Evolutionary conservation across 78 protist species (phyloP), one percentile per base, ranked within the genome.

Genomic region (Goniomonas avonlea): DNA sequence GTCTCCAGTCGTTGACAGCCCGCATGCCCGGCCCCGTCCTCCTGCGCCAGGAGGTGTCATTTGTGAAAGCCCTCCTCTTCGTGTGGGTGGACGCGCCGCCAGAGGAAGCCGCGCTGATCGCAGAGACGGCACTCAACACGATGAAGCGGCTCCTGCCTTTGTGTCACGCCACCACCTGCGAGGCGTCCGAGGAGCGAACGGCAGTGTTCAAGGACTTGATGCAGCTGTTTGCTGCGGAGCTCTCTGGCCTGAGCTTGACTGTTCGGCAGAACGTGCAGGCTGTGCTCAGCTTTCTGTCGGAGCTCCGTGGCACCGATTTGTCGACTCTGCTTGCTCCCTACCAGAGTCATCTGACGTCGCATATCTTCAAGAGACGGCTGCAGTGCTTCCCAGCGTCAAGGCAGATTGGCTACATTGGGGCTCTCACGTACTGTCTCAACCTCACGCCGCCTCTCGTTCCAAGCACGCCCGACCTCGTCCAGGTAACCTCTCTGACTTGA

Each of bases 51-150:
- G 80, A 90, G 79, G n/a, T 50, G 21, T 38, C 23, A 3, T 0
- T 88, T 4, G 40, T 86, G n/a, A 40, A 74, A 34, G 89, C 92
- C 27, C 61, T 91, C 53, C 39, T 91, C n/a, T 71, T 69, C 39
- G 75, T 89, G 37, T 41, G 82, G 56, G 78, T 77, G 53, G 90
- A 85, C 81, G 23, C 84, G 13, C 5, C 84, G 5, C 70, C 75
- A 27, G 74, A 77, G 20, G 74, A 82, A 13, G 71, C 80, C 45
- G 83, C 71, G 35, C 43, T 77, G 65, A 71, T 63, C 20, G 56
- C 87, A 4, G 88, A 79, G 39, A 55, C 55, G 15, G 84, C 90
- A 0, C 29, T 32, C n/a, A 73, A 76, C 15, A 38, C 79, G 27
- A 58, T 91, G 15, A 18, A 0, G 7, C 21, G 0, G 29, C 41